Base-by-base conservation (phyloP, 75 land plant genomes). In the Cunninghamia lanceolata region DNA sequence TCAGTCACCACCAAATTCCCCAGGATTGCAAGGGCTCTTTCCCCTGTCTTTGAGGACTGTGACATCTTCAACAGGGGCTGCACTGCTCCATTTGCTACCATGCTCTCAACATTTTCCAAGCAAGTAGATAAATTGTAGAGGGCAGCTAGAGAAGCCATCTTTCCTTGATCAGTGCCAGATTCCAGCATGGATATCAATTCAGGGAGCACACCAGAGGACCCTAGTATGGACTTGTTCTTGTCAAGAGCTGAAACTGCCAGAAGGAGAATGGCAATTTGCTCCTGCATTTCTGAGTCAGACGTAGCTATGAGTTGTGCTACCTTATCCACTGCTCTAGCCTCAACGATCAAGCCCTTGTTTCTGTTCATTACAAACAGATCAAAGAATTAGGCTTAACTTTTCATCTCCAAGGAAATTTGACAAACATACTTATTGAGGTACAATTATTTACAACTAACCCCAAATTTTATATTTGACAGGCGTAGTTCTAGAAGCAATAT, bases 301-400 rank as follows among this genome's bases (percentile, higher is more conserved):
- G 38, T 66, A 10, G 11, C 46, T 47, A 86, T 34, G 34, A 92
- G 81, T n/a, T 75, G 34, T 43, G 92, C 86, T 53, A 96, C 47
- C 86, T 90, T 96, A 34, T 90, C 68, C 30, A 94, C 78, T 45
- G 91, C 83, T 77, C 94, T 91, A 32, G 93, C 90, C 82, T 91
- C 93, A 85, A 94, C 92, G 66, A 95, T 94, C 15, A 92, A 86
- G 7, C 87, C 93, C 85, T 92, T 96, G 89, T 94, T 96, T 63
- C 97, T 96, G 93, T 32, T 83, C 50, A 80, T n/a, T 34, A 45
- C 32, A 80, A 45, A 45, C 2, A 79, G 46, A 80, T 38, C 82
- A 80, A 80, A 28, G 14, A 80, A 16, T 28, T 42, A 45, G 52
- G 5, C 34, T 45, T 28, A n/a, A 43, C 32, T 42, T 42, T 43